phyloP scores from a whole-genome alignment of 2,329 filamentous ascomycete species.

The Huntiella savannae region DNA sequence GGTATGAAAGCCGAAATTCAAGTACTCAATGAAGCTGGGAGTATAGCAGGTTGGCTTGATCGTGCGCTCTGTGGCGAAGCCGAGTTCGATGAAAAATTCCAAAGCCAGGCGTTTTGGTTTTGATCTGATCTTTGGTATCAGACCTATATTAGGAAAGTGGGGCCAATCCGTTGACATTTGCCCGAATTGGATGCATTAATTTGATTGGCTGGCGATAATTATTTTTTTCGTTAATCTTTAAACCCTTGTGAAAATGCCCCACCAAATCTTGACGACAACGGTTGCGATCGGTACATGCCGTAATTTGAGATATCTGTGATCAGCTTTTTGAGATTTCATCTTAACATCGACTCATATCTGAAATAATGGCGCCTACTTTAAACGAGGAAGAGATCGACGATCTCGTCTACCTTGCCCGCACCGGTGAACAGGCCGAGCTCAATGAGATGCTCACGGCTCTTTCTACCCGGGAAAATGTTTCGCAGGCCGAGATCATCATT shows the following conservation, averaged over 20 bases:
- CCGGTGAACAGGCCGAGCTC: slow-evolving; percentile 56
- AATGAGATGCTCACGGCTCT: slow-evolving; percentile 37
- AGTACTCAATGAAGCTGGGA: slow-evolving; percentile 37
- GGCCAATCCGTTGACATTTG: not conserved
- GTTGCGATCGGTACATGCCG: slow-evolving; percentile 2
- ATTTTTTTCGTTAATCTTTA: not conserved
- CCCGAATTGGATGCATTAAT: not conserved
- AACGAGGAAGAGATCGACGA: slow-evolving; percentile 76
- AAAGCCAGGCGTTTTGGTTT: too few species aligned
- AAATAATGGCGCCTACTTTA: slow-evolving; percentile 31
- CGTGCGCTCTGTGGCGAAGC: not conserved
- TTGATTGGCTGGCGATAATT: not conserved
- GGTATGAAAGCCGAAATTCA: slow-evolving; percentile 65
- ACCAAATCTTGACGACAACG: not conserved
- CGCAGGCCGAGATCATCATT: slow-evolving; percentile 44
- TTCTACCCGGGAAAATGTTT: slow-evolving; percentile 38
- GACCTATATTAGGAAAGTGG: not conserved
- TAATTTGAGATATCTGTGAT: not conserved
- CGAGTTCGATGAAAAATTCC: not conserved
- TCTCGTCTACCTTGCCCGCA: slow-evolving; percentile 69
- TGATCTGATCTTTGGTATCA: not conserved
- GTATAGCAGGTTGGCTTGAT: slow-evolving; percentile 32
- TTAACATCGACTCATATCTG: slow-evolving; percentile 4
- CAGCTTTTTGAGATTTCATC: slow-evolving; percentile 5
- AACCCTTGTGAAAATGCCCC: slow-evolving; percentile 5